phyloP scores from a whole-genome alignment of 1,139 yeast species.

The Saccharomyces pastorianus region DNA sequence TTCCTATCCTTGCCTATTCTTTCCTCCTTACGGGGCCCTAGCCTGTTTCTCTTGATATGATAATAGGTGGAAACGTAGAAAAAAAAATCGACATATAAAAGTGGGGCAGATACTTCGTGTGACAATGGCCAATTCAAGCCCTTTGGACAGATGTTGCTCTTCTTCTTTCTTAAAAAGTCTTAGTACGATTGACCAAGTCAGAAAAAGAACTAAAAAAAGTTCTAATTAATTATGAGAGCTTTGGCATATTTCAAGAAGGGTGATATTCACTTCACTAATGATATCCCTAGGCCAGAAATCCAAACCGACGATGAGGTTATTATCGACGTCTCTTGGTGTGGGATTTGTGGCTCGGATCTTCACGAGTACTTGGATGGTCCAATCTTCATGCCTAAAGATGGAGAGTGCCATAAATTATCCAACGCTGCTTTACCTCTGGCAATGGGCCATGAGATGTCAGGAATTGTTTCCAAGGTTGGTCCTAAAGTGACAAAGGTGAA shows the following conservation, averaged over 20 bases:
- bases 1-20: background rate
- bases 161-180: background rate
- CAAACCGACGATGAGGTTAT: constrained; percentile 36
- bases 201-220: background rate
- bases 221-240: constrained; percentile 35
- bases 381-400: constrained; percentile 36
- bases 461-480: constrained; percentile 35
- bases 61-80: background rate
- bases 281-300: constrained; percentile 35
- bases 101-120: background rate
- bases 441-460: constrained; percentile 56
- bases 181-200: background rate
- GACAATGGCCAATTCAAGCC: background rate
- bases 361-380: constrained; percentile 44
- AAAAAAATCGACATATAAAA: background rate
- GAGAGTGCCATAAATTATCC: constrained; percentile 31
- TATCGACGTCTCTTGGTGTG: constrained; percentile 41
- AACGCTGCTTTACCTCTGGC: constrained; percentile 32
- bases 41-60: background rate
- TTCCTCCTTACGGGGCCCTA: background rate
- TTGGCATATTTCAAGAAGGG: constrained; percentile 38
- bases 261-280: constrained; percentile 34
- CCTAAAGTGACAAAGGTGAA: constrained; percentile 30
- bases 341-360: constrained; percentile 47
- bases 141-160: background rate